A percentile compares a stretch with the other conserved stretches of the same genome.
These are phyloP conservation scores for Penicillium sp. DNA, from an alignment of 2,329 filamentous ascomycete genomes.

Conservation along the genomic window DNA sequence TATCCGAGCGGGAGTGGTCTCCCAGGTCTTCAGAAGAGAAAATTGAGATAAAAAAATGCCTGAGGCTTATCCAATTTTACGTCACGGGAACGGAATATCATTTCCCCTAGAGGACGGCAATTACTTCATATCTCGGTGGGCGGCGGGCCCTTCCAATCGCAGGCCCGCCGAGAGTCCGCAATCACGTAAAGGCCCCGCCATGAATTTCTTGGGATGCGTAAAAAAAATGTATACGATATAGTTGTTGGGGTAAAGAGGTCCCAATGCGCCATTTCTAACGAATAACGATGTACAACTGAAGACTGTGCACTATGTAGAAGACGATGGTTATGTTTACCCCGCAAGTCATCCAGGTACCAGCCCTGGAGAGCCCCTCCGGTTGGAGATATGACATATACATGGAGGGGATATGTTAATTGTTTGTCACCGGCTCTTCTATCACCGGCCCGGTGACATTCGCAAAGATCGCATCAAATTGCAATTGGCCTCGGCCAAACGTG, in stretches of 20 bases:
- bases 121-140: slow-evolving; percentile 20
- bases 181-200: slow-evolving; percentile 27
- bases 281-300: neutral
- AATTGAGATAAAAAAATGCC: neutral
- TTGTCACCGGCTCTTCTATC: neutral
- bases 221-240: neutral
- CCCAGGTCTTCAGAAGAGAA: neutral
- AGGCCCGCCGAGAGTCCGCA: slow-evolving; percentile 16
- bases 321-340: slow-evolving; percentile 22
- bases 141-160: slow-evolving; percentile 27
- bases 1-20: neutral
- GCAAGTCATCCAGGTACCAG: slow-evolving; percentile 28
- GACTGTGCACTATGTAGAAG: slow-evolving; percentile 9
- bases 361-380: slow-evolving; percentile 13
- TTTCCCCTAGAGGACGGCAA: slow-evolving; percentile 10
- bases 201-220: slow-evolving; percentile 1
- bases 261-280: slow-evolving; percentile 10
- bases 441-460: slow-evolving; percentile 19
- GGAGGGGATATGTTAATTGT: neutral
- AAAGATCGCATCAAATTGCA: slow-evolving; percentile 2
- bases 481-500: neutral
- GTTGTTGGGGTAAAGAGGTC: slow-evolving; percentile 2
- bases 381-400: slow-evolving; percentile 6
- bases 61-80: neutral
- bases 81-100: slow-evolving; percentile 16